Base-by-base conservation (phyloP, 176 grass and related monocot species). In the Oryza longistaminata region DNA sequence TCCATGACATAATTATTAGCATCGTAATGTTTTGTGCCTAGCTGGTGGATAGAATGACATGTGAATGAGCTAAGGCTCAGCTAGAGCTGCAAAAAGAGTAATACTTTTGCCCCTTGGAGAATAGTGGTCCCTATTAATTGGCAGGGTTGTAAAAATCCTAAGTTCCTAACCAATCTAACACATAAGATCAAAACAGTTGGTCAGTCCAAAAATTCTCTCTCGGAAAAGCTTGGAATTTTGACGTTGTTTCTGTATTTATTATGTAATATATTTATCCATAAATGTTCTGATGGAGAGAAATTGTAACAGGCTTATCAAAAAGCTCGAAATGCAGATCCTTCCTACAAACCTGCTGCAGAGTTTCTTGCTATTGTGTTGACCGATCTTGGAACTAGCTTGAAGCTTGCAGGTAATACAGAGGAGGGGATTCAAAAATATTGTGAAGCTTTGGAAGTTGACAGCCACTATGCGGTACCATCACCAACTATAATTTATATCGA, bases 351-450 rank as follows among this genome's bases (percentile, higher is more conserved):
- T 86, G 97, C 97, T 35, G 79, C 86, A 0, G 97, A 96, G 74
- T 92, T 89, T 87, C 93, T 96, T 69, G 93, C 97, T 71, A 94
- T 99, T 86, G 97, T 96, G 46, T 89, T 99, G 84, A 99, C 97
- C 16, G 97, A 99, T 90, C 90, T 99, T 70, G 97, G 97, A 80
- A 99, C 97, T 70, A 99, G 97, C 85, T 76, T 99, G 73, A 99
- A 99, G 82, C 90, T 99, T 68, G 86, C 90, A 15, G 97, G 97
- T 72, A 96, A 91, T 83, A 96, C 97, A 53, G 93, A 99, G 75
- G 97, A 94, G 26, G 97, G 93, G 44, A 99, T 99, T 91, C 88
- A 99, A 80, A 99, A 99, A 76, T 99, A 99, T 76, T 92, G 88
- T 9, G 97, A 99, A 88, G 97, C 97, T 64, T 86, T 99, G 10